Evolutionary conservation across 2,329 filamentous ascomycete genomes (phyloP).

Genomic region (Alternaria consortialis): DNA sequence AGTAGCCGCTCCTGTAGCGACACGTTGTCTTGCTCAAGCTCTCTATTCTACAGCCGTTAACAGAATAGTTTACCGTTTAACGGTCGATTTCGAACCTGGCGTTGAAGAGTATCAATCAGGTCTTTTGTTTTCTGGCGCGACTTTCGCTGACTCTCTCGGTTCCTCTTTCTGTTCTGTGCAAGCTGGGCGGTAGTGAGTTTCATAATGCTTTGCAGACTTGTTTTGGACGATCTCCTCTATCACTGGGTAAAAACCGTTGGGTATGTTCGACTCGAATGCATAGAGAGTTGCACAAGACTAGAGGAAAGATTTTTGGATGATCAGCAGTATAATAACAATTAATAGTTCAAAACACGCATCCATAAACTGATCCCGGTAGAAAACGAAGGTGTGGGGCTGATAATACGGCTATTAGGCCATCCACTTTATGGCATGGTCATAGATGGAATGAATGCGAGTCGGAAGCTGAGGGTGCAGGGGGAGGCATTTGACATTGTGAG

Average conservation of each 20-base stretch:
- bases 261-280: neutral
- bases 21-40: slow-evolving; percentile 10
- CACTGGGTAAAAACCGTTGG: neutral
- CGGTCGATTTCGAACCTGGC: slow-evolving; percentile 7
- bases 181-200: slow-evolving; percentile 1
- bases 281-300: slow-evolving; percentile 1
- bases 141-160: slow-evolving; percentile 12
- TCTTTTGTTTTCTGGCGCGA: slow-evolving; percentile 13
- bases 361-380: neutral
- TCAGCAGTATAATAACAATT: neutral
- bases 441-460: too few species aligned
- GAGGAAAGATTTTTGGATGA: neutral
- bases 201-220: slow-evolving; percentile 1
- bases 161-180: slow-evolving; percentile 8
- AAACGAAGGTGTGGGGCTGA: neutral
- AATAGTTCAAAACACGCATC: neutral
- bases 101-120: slow-evolving; percentile 16
- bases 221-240: neutral
- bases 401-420: neutral
- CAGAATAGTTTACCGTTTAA: slow-evolving; percentile 9
- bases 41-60: slow-evolving; percentile 17
- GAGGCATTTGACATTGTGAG: too few species aligned
- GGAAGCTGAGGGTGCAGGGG: too few species aligned
- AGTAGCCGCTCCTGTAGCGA: slow-evolving; percentile 11
- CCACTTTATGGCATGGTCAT: too few species aligned